These are phyloP conservation scores for Clausena lansium DNA, from an alignment of 345 rosid genomes.

Conservation along the genomic window DNA sequence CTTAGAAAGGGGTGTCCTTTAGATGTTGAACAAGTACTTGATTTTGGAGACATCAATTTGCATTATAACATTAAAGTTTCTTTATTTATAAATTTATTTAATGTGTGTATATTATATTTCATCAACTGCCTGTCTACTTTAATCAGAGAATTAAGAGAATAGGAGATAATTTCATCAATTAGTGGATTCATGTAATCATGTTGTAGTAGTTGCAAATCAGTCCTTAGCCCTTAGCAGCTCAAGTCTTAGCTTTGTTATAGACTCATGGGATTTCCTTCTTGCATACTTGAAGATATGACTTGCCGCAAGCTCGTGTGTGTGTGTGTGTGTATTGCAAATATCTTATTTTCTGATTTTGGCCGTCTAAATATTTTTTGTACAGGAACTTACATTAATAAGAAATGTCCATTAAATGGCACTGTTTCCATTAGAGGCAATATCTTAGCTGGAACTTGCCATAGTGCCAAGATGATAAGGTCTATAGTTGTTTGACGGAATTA, in stretches of 20 bases:
- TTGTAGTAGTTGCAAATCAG: no score
- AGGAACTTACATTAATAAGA: slow-evolving; percentile 82
- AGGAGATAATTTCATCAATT: background rate
- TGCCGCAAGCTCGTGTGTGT: background rate
- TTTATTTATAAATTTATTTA: background rate
- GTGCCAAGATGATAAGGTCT: slow-evolving; percentile 89
- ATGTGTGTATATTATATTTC: background rate
- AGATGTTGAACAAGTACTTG: background rate
- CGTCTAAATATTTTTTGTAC: background rate
- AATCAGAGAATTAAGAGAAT: background rate
- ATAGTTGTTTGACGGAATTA: slow-evolving; percentile 79
- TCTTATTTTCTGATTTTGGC: background rate
- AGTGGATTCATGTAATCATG: no score
- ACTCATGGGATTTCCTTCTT: background rate
- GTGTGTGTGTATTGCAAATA: background rate
- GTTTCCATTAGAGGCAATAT: slow-evolving; percentile 90
- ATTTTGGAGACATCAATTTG: background rate
- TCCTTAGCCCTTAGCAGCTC: background rate
- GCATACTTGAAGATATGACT: background rate
- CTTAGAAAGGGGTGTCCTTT: background rate
- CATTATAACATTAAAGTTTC: background rate
- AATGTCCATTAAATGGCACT: slow-evolving; percentile 85
- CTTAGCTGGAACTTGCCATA: slow-evolving; percentile 87
- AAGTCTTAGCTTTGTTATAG: background rate
- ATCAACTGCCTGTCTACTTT: background rate